Evolutionary conservation across 2,329 filamentous ascomycete species (phyloP), one percentile per base, ranked within the genome.

Genomic region (Lasiodiplodia citricola): DNA sequence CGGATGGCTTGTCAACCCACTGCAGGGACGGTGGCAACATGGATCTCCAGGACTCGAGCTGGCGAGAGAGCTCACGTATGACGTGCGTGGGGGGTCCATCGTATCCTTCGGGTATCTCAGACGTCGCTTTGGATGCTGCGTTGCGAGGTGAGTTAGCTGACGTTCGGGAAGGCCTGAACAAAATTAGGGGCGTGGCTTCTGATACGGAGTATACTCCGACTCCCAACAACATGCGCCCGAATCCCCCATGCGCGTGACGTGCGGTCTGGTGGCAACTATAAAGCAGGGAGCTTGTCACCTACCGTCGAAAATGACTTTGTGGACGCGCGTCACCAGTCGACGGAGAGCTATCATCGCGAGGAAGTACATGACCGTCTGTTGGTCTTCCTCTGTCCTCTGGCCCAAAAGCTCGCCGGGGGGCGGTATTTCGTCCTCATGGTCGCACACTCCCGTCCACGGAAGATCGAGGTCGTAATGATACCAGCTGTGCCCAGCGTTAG

Each of bases 391-490:
- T 35, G 69, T 67, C 35, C 31, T 68, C 16, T 83, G 83, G 1
- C 81, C 79, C 2, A 80, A 80, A 64, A 81, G 83, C 71, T 88
- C 88, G 68, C 83, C 83, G 3, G 87, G 87, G 31, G 89, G 78
- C 16, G 86, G 84, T 4, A 90, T 83, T n/a, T 81, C 71, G 31
- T 84, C 80, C 69, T 88, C 86, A 62, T 87, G 74, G 63, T 80
- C 82, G 56, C 86, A 81, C 16, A 90, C 80, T 8, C 86, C 86
- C 3, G 86, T 88, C 44, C 84, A 78, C 4, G 87, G 86, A 10
- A 89, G 74, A 65, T 87, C 87, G 11, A 90, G 81, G 70, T 90
- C 88, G 67, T 88, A 80, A 69, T 88, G 83, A 62, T 89, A 80
- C 68, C 81, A 82, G 13, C 87, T 88, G 69, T 71, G 70, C 41